Base-by-base conservation (phyloP, 345 rosid genomes). In the Ricinus communis region DNA sequence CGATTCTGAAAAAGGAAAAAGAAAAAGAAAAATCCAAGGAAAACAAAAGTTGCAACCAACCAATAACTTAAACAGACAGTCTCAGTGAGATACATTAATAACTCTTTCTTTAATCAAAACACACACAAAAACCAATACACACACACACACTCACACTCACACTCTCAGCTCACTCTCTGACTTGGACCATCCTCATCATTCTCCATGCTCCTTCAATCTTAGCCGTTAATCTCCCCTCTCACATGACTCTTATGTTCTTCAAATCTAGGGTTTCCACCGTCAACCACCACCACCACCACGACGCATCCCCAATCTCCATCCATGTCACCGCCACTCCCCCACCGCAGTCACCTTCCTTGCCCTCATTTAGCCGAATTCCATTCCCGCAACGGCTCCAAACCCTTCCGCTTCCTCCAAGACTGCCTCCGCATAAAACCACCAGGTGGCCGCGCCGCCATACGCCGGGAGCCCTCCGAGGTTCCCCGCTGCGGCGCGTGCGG, bases 391-490 rank as follows among this genome's bases (percentile, higher is more conserved):
- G 86, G 86, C 50, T 59, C 82, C 73, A 78, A 81, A 50, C 86
- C 87, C n/a, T 86, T 88, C 77, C 84, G 83, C 22, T 80, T 77
- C 54, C 80, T 88, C 57, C 85, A 86, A 61, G 84, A 71, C 51
- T 84, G 90, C 74, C 85, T 88, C 71, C 88, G 84, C n/a, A 72
- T 82, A 68, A 87, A 82, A 70, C 89, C 85, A 8, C 85, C 86
- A 15, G 84, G 86, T 19, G 86, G 87, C 73, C 82, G 82, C 21
- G 85, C 90, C 65, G 66, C 86, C 57, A 78, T 86, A 36, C 77
- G 81, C 22, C 85, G 86, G 30, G 88, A 83, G 33, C 77, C 87
- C 24, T 66, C 73, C 28, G 93, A 88, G 81, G 73, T 86, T 8
- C 90, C 93, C 30, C 77, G 83, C 8, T 86, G 90, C 77, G 63